Percentiles rank a stretch among this genome's conserved stretches.
Conservation (phyloP, 1,284 basidiomycete species). For the Microbotryomycetes sp. region DNA sequence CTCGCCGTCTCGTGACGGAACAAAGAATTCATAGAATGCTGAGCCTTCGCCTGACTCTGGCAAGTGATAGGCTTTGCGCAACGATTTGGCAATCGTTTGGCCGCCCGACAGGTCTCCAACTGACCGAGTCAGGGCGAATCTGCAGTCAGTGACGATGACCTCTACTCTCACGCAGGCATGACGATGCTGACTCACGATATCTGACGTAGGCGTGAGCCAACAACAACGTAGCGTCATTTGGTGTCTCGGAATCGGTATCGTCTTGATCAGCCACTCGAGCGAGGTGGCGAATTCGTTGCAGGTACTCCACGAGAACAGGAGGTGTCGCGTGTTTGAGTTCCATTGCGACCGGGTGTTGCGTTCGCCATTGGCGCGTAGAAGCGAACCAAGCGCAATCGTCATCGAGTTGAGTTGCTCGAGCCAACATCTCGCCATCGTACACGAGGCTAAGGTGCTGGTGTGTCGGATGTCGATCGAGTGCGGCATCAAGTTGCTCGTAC, state of each 20-base stretch:
- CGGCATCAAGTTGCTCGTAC: conserved; percentile 5
- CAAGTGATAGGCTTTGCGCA: conserved; percentile 2
- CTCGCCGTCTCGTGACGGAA: background rate
- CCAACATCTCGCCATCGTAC: background rate
- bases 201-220: conserved; percentile 13
- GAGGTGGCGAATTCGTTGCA: background rate
- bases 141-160: too few species aligned
- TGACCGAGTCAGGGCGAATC: background rate
- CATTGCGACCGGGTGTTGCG: background rate
- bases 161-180: background rate
- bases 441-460: background rate
- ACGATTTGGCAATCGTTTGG: background rate
- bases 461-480: background rate
- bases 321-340: background rate
- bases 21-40: conserved; percentile 15
- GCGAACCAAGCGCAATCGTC: conserved; percentile 2
- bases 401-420: background rate
- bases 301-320: background rate
- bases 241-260: too few species aligned
- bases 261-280: background rate
- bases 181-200: conserved; percentile 3
- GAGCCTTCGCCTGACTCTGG: conserved; percentile 9
- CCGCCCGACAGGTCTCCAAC: conserved; percentile 16
- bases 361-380: background rate
- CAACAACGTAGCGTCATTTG: background rate